These are phyloP conservation scores for Xylaria grammica DNA, from an alignment of 495 filamentous ascomycete genomes.

Conservation along the genomic window DNA sequence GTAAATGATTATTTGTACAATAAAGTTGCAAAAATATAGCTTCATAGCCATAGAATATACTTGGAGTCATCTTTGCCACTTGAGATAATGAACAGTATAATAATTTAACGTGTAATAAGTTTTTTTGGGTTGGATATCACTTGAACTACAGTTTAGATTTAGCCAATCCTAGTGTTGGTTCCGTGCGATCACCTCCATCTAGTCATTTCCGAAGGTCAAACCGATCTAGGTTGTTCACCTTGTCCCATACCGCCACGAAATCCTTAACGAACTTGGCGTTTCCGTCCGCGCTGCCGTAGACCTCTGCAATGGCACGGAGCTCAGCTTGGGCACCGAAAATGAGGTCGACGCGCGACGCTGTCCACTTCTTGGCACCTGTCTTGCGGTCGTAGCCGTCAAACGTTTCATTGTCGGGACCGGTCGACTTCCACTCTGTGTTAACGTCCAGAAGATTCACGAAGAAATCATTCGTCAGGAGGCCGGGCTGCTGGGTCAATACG, in stretches of 20 bases:
- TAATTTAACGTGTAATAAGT: no score
- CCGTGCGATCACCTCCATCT: neutral
- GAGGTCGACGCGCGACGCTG: conserved; percentile 69
- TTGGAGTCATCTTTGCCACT: no score
- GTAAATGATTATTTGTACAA: no score
- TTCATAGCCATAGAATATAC: no score
- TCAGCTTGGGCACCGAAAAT: conserved; percentile 74
- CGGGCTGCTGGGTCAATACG: conserved; percentile 66
- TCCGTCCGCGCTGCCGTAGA: conserved; percentile 56
- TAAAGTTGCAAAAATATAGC: no score
- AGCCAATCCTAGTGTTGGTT: neutral
- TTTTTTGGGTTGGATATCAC: no score
- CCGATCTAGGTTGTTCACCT: conserved; percentile 74
- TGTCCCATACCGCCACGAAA: conserved; percentile 72
- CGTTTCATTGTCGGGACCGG: conserved; percentile 50
- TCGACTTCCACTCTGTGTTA: conserved; percentile 65
- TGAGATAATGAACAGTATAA: no score
- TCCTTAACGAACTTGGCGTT: conserved; percentile 65
- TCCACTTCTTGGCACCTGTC: conserved; percentile 71
- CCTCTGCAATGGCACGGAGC: conserved; percentile 69
- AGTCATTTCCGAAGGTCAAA: conserved; percentile 60
- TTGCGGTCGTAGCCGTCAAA: conserved; percentile 70
- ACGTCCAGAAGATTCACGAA: conserved; percentile 75
- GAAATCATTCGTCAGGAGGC: conserved; percentile 74
- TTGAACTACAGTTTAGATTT: conserved; percentile 8